Base-by-base conservation (phyloP, 306 rosid species). In the Malus domestica region DNA sequence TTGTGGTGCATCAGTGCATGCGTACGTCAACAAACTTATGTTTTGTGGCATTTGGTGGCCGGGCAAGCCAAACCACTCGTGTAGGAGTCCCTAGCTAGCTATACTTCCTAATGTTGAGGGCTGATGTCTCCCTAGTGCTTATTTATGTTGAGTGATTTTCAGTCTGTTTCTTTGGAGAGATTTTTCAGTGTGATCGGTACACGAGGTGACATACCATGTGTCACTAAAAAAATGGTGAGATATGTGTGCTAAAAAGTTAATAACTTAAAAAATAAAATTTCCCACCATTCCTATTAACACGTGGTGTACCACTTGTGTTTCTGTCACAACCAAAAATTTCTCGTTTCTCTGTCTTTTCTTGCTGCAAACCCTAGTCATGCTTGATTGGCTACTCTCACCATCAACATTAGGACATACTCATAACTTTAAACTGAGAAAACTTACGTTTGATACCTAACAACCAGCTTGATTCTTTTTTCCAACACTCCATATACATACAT, bases 351-450 rank as follows among this genome's bases (percentile, higher is more conserved):
- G 60, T 8, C 46, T 71, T 71, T 71, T 20, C n/a, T 32, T 6
- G 23, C n/a, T 33, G 6, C 55, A 51, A 51, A 51, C 54, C 19
- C 19, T 49, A 15, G 8, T 51, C 2, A 5, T 51, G 8, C 8
- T 14, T 1, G 19, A 14, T 35, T 35, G 40, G 40, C 2, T 35
- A 35, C 2, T 35, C 2, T 35, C 8, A 35, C 8, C 6, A 0
- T 6, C 40, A 0, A 0, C 1, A 0, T 35, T 6, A 35, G 8
- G 0, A 38, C 42, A 0, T 38, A 38, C 10, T 7, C 0, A 38
- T 7, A 38, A 7, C 0, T 38, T 38, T 38, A 38, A 38, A 38
- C 0, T 38, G 2, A 38, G 0, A 38, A 0, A 38, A 38, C 10
- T 38, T 38, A 38, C 9, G 0, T 9, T 2, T 7, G 2, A 35